These are phyloP conservation scores for Plectosphaerella cucumerina DNA, from an alignment of 2,329 filamentous ascomycete species.

Conservation along the genomic window DNA sequence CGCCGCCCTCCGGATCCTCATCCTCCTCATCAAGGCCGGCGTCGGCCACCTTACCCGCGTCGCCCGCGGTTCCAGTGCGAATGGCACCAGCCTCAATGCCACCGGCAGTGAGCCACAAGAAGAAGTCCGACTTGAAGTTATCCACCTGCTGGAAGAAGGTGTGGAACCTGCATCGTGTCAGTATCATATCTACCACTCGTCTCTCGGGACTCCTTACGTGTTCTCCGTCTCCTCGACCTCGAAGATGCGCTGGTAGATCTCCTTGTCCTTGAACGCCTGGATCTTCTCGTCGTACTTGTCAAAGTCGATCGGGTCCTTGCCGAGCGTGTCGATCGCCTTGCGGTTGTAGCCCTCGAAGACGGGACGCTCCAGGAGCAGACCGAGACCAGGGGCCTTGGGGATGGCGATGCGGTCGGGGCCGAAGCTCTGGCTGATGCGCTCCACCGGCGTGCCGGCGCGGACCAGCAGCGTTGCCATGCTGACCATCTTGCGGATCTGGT, in stretches of 20 bases:
- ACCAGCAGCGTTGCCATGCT: constrained; percentile 83
- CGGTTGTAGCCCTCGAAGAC: constrained; percentile 89
- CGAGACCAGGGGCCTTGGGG: constrained; percentile 88
- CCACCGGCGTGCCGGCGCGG: constrained; percentile 72
- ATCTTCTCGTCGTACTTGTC: constrained; percentile 73
- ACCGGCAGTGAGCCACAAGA: constrained; percentile 69
- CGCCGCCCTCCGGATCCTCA: constrained; percentile 40
- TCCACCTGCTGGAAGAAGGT: constrained; percentile 78
- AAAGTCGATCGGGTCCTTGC: constrained; percentile 72
- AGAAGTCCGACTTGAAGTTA: constrained; percentile 66
- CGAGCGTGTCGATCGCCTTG: constrained; percentile 59
- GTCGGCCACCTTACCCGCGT: constrained; percentile 30
- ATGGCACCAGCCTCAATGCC: constrained; percentile 59
- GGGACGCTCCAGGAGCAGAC: constrained; percentile 82
- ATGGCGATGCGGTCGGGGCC: constrained; percentile 72
- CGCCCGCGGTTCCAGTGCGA: constrained; percentile 34
- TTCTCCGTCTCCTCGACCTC: constrained; percentile 83
- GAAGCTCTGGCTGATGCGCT: constrained; percentile 72
- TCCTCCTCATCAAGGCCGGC: constrained; percentile 35
- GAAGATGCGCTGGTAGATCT: constrained; percentile 92
- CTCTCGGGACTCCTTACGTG: constrained; percentile 57
- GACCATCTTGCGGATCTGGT: constrained; percentile 99
- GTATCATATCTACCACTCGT: background rate
- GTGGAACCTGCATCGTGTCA: constrained; percentile 54
- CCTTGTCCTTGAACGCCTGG: constrained; percentile 80